Conservation (phyloP, 345 rosid genomes). For the Hibiscus trionum region DNA sequence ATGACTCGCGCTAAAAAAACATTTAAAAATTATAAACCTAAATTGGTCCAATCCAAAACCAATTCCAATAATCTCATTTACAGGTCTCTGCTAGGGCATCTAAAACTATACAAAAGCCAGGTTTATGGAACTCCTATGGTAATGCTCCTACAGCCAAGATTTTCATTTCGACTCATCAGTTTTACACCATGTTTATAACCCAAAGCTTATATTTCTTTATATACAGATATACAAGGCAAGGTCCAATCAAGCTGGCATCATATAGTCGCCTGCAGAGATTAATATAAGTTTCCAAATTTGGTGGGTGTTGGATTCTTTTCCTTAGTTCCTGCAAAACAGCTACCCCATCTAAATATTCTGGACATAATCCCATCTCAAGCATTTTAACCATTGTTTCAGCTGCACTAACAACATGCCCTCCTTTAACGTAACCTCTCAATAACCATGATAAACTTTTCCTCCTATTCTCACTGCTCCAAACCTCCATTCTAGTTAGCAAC, state of each 20-base stretch:
- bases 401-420: constrained; percentile 72
- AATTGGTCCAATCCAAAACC: too few relatives aligned
- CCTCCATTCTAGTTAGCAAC: constrained; percentile 49
- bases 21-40: too few relatives aligned
- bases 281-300: constrained; percentile 51
- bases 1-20: too few relatives aligned
- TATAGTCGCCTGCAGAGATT: constrained; percentile 59
- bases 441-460: constrained; percentile 71
- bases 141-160: not conserved
- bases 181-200: constrained; percentile 69
- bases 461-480: constrained; percentile 39
- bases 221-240: constrained; percentile 68
- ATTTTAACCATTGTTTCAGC: constrained; percentile 55
- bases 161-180: not conserved
- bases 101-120: constrained; percentile 12
- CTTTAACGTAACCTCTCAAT: constrained; percentile 79
- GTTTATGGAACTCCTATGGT: not conserved
- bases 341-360: constrained; percentile 74
- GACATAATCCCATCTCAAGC: constrained; percentile 70
- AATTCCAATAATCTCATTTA: too few relatives aligned
- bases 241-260: constrained; percentile 61
- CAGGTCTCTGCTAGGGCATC: too few relatives aligned
- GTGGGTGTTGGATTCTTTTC: constrained; percentile 53
- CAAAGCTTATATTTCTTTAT: constrained; percentile 69
- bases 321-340: constrained; percentile 85